Conservation (phyloP, 2,329 filamentous ascomycete genomes). For the Sphaerulina populicola region DNA sequence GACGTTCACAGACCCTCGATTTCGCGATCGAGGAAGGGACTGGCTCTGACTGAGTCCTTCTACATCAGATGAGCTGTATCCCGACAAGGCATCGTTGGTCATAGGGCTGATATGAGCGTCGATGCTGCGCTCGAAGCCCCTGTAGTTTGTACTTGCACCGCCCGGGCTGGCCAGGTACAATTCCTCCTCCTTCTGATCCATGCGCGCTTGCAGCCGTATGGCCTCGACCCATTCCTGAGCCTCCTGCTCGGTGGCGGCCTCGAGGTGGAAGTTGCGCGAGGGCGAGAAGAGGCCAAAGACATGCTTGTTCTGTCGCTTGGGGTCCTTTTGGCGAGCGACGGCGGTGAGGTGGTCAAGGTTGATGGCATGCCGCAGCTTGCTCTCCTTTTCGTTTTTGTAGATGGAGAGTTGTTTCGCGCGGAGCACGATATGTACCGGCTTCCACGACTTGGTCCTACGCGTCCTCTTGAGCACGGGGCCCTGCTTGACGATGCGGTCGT, state of each 20-base stretch:
- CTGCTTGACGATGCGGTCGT: slow-evolving; percentile 85
- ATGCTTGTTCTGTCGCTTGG: slow-evolving; percentile 76
- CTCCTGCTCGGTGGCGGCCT: slow-evolving; percentile 64
- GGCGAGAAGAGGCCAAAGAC: slow-evolving; percentile 91
- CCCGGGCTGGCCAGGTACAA: slow-evolving; percentile 64
- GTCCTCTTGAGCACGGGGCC: slow-evolving; percentile 82
- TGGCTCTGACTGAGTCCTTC: slow-evolving; percentile 27
- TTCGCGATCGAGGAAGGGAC: slow-evolving; percentile 22
- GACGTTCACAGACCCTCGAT: slow-evolving; percentile 27
- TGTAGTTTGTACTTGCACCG: slow-evolving; percentile 42
- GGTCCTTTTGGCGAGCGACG: slow-evolving; percentile 77
- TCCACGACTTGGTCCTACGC: slow-evolving; percentile 94
- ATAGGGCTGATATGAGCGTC: slow-evolving; percentile 21
- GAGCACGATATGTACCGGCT: slow-evolving; percentile 77
- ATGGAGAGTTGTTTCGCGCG: slow-evolving; percentile 83
- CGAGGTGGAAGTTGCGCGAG: slow-evolving; percentile 82
- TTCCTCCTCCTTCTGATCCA: slow-evolving; percentile 82
- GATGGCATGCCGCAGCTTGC: slow-evolving; percentile 80
- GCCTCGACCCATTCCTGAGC: slow-evolving; percentile 78
- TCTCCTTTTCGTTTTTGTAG: slow-evolving; percentile 87
- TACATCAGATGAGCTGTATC: slow-evolving; percentile 42
- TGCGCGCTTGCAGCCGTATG: slow-evolving; percentile 69
- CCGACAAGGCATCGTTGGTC: slow-evolving; percentile 20
- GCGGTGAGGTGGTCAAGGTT: slow-evolving; percentile 84
- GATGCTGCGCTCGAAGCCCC: slow-evolving; percentile 35